Evolutionary conservation across 768 basidiomycete species (phyloP), one percentile per base, ranked within the genome.

Genomic region (Tricholoma saponaceum): DNA sequence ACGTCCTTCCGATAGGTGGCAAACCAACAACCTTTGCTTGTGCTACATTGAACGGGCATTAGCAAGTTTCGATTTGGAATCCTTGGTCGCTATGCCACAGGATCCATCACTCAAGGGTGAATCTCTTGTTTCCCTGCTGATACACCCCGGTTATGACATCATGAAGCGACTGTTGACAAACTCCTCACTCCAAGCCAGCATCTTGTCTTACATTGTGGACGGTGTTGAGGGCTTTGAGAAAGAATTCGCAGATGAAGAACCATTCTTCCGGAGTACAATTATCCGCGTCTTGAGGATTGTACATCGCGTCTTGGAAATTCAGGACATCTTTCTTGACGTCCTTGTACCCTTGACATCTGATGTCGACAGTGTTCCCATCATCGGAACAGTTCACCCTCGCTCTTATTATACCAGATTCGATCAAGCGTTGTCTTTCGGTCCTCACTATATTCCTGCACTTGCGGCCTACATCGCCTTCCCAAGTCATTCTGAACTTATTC

Each of bases 131-230:
- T 80, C 82, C 18, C 76, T 84, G 28, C 77, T 89, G 9, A 66
- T 82, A 2, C 93, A 97, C 66, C 94, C 96, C 2, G 96, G 95
- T 0, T 93, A 90, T 67, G 90, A 94, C 55, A 74, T 97, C 55
- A 83, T 95, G 72, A 83, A 87, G 44, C 84, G 92, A 4, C 64
- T 98, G 13, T 75, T 98, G 51, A 87, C 87, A 14, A 82, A 82
- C 49, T 83, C 88, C 0, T 76, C 83, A 0, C 77, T 98, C 3
- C 92, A 95, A 67, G 70, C 80, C 3, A 84, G 79, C 47, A 77
- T 98, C 41, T 76, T 96, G 51, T 83, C 86, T 0, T 91, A 95
- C 66, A 77, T 95, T 55, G 86, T 88, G 5, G 90, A 93, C 22
- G 93, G 92, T 0, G 75, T 90, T 20, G 85, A 85, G 60, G 86